Base-by-base conservation (phyloP, 1,284 basidiomycete species). In the Omphalotus olearius region DNA sequence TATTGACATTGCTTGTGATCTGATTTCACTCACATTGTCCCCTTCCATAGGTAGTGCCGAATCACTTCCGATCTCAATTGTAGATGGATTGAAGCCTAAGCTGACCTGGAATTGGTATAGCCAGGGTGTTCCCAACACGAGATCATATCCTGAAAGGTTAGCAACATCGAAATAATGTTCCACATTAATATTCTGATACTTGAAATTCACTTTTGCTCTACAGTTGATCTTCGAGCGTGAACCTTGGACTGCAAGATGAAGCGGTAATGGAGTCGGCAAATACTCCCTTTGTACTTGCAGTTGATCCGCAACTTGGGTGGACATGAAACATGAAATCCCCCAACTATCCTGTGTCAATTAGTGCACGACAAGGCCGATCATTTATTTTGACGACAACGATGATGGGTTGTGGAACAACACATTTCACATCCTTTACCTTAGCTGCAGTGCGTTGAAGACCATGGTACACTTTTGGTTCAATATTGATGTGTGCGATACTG, bases 121-220 rank as follows among this genome's bases (percentile, higher is more conserved):
- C 45, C 62, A 69, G 0, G 62, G 69, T 1, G 64, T 68, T 0
- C 65, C 61, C 0, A 68, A 53, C 4, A 69, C 66, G 0, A 67
- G 1, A 35, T 69, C 61, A 45, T 69, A 68, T 5, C 41, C 57
- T 0, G 65, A 57, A 1, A 68, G 28, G 23, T 48, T 48, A 5
- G 47, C 47, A 13, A 36, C 47, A 42, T 64, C 60, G 45, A 64
- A 63, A 10, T 39, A 40, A 0, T 57, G 50, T 0, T 46, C 17
- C 37, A 60, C 58, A 2, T 51, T 42, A 7, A 66, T 62, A 0
- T 48, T 38, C 36, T 65, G 63, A 47, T 65, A 66, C 7, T 58
- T 10, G 9, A 59, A 44, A 1, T 35, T 48, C 2, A 25, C n/a
- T 16, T 30, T 17, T 11, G n/a, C 26, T 3, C 26, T 14, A 4